Percentiles rank a stretch among this genome's conserved stretches.
phyloP scores from a whole-genome alignment of 306 rosid genomes.

The Cucurbita pepo region DNA sequence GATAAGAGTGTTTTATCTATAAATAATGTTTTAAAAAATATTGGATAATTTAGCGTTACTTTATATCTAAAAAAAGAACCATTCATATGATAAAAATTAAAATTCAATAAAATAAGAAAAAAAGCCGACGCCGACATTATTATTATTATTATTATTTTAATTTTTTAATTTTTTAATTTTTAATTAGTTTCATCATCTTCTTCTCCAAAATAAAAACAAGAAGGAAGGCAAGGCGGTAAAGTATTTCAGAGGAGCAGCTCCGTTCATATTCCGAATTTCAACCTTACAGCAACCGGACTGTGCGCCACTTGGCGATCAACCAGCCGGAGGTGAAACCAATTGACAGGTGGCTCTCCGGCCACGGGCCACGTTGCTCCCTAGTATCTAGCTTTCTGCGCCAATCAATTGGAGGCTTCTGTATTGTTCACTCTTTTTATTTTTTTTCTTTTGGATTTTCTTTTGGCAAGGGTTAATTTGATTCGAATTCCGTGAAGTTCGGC shows the following conservation, averaged over 20 bases:
- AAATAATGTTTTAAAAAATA: no score
- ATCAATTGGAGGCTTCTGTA: not conserved
- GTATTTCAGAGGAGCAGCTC: not conserved
- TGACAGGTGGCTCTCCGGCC: constrained; percentile 14
- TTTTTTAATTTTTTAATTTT: not conserved
- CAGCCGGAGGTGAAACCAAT: not conserved
- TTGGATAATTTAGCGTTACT: not conserved
- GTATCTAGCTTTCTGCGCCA: not conserved
- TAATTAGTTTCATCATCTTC: not conserved
- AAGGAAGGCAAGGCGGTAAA: not conserved
- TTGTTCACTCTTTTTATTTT: not conserved
- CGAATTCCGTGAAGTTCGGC: constrained; percentile 2
- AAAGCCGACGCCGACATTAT: not conserved
- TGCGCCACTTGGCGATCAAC: constrained; percentile 21
- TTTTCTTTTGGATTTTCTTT: not conserved
- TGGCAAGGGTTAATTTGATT: not conserved
- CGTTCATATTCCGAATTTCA: not conserved
- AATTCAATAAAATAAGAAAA: not conserved
- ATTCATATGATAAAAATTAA: not conserved
- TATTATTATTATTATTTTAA: not conserved
- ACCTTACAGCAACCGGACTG: not conserved
- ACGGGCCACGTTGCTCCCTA: constrained; percentile 11
- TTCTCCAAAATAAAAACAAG: not conserved
- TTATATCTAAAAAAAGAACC: no score
- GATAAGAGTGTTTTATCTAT: no score